Evolutionary conservation across 2,329 filamentous ascomycete species (phyloP), one percentile per base, ranked within the genome.

Genomic region (Scolecobasidium constrictum): DNA sequence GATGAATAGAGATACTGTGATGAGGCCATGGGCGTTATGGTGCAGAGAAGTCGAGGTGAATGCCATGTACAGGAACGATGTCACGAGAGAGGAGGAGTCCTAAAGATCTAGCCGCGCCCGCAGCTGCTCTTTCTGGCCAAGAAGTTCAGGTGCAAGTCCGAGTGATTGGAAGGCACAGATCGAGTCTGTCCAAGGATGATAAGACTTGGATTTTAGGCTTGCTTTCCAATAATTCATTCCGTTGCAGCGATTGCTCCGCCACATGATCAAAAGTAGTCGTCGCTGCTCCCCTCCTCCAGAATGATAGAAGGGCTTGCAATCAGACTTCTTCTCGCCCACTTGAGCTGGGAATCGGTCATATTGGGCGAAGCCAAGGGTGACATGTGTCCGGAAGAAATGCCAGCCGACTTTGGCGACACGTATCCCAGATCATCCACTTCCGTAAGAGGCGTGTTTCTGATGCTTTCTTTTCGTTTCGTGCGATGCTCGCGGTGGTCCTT

Each of bases 11-110:
- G 51, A 49, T 5, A 59, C 54, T 2, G 40, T 62, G n/a, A 50
- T 53, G 2, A 55, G 62, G 46, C 58, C 65, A 4, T 70, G 66
- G 66, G 53, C 51, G 28, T 46, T 67, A 12, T 69, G 66, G 66
- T 57, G 56, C 47, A 56, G 57, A 16, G 64, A 68, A 49, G 62
- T 67, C 5, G 59, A 58, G 42, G 53, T 57, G 16, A 54, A 50
- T 42, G 55, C 55, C 12, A 47, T 66, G 38, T 68, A 68, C 49
- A 52, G 48, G 44, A 67, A 67, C 50, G 56, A 60, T 28, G 34
- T 53, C 22, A 50, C 31, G 35, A 22, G 33, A 35, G 22, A 44
- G 26, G 17, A 36, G 33, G 33, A 42, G 16, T n/a, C n/a, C n/a
- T n/a, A n/a, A n/a, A n/a, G n/a, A n/a, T n/a, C n/a, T n/a, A n/a